phyloP scores from a whole-genome alignment of 345 rosid genomes.

The Eutrema heterophyllum region DNA sequence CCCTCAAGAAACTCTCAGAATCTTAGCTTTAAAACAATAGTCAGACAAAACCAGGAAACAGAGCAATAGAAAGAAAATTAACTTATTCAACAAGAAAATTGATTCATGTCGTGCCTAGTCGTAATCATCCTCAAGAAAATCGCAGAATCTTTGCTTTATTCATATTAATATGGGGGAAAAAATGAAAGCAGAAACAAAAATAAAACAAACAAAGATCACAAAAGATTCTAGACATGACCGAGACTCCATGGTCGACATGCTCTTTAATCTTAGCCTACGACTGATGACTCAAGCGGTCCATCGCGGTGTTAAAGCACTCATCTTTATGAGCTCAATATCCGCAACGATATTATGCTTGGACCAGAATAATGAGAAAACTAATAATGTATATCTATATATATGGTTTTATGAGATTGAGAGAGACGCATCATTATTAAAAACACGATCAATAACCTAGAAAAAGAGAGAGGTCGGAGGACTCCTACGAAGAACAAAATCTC shows the following conservation, averaged over 20 bases:
- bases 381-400: no score
- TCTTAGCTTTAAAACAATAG: background rate
- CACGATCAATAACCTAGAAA: no score
- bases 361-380: no score
- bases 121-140: background rate
- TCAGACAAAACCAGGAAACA: no score
- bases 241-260: background rate
- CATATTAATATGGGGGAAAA: background rate
- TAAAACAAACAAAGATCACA: background rate
- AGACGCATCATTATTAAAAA: no score
- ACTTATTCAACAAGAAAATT: background rate
- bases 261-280: background rate
- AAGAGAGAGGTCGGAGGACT: no score
- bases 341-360: no score
- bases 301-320: no score
- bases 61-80: no score
- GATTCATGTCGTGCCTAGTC: background rate
- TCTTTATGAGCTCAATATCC: no score
- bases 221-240: background rate
- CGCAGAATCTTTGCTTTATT: background rate
- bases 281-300: background rate
- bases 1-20: background rate
- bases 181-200: background rate
- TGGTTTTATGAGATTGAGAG: no score
- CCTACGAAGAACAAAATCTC: no score